Conservation (phyloP, 257 asterid genomes). For the Schizonepeta tenuifolia region DNA sequence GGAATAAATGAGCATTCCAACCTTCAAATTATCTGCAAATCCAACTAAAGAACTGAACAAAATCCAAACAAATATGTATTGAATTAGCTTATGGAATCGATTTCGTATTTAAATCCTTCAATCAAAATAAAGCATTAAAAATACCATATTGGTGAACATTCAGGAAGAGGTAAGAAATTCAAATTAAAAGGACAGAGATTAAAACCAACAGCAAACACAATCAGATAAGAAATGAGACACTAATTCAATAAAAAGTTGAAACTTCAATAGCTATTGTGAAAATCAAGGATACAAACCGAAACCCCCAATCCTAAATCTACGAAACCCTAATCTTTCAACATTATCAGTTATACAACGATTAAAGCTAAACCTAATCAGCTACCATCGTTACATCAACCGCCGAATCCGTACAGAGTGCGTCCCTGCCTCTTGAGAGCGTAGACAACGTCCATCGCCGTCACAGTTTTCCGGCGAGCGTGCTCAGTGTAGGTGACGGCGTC, state of each 20-base stretch:
- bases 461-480: slow-evolving; percentile 52
- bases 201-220: no score
- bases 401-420: slow-evolving; percentile 56
- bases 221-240: background rate
- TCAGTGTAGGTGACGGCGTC: slow-evolving; percentile 47
- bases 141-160: no score
- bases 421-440: slow-evolving; percentile 68
- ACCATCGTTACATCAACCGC: slow-evolving; percentile 50
- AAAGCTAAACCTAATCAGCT: slow-evolving; percentile 5
- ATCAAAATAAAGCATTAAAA: background rate
- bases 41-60: no score
- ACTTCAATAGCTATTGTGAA: background rate
- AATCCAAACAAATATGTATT: background rate
- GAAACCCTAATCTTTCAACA: slow-evolving; percentile 15
- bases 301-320: background rate
- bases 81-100: background rate
- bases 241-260: background rate
- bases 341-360: background rate
- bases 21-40: no score
- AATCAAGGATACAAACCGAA: background rate
- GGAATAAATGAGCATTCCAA: background rate
- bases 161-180: background rate
- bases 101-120: background rate
- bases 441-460: slow-evolving; percentile 60
- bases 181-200: background rate